phyloP scores from a whole-genome alignment of 192 early-diverging fungal species.

The Umbelopsis vinacea region DNA sequence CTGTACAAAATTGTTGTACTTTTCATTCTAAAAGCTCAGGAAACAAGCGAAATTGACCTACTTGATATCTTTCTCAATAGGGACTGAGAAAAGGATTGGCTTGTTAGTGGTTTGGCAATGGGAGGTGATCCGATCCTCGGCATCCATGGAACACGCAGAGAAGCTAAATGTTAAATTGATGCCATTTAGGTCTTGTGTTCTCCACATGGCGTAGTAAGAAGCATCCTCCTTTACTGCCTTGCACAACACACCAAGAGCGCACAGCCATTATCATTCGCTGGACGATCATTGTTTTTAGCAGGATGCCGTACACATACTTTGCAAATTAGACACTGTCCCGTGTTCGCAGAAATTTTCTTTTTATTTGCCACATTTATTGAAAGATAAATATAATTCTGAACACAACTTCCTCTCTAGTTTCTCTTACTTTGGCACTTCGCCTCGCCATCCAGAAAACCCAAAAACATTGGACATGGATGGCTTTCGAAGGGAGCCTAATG shows the following conservation, averaged over 20 bases:
- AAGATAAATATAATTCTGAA: too few species aligned
- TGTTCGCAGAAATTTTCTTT: conserved; percentile 25
- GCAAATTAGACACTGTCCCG: not conserved
- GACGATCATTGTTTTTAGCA: not conserved
- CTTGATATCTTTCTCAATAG: too few species aligned
- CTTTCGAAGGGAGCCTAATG: not conserved
- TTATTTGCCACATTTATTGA: not conserved
- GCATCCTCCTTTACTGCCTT: not conserved
- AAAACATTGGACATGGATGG: not conserved
- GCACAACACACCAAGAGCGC: not conserved
- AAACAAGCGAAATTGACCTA: too few species aligned
- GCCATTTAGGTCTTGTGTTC: not conserved
- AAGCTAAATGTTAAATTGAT: conserved; percentile 12
- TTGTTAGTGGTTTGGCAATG: too few species aligned
- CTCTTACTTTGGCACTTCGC: too few species aligned
- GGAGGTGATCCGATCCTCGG: too few species aligned
- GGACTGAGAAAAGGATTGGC: too few species aligned
- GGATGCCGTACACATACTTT: too few species aligned
- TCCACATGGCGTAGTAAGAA: conserved; percentile 10
- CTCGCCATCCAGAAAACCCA: not conserved
- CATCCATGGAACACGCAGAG: not conserved
- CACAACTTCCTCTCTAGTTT: too few species aligned
- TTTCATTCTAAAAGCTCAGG: too few species aligned
- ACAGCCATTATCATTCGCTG: not conserved
- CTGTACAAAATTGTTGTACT: too few species aligned